Percentiles rank a stretch among this genome's conserved stretches.
These are phyloP conservation scores for Nothophoma quercina DNA, from an alignment of 2,329 filamentous ascomycete genomes.

Conservation along the genomic window DNA sequence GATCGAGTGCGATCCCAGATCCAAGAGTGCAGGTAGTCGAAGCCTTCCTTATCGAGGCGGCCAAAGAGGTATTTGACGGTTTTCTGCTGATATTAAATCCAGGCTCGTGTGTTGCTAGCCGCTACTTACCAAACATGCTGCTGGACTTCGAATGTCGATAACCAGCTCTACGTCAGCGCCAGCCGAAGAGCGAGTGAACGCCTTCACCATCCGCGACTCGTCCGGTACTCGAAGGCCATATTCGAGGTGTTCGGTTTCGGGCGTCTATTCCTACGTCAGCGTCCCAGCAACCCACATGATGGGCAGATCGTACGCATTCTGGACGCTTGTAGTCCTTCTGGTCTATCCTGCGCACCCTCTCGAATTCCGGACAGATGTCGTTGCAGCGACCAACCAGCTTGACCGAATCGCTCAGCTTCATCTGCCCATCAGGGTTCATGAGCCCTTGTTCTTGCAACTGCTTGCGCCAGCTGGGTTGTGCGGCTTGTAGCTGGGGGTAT, in stretches of 20 bases:
- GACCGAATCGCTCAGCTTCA: slow-evolving; percentile 66
- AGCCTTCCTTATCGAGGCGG: slow-evolving; percentile 59
- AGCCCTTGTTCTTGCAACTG: slow-evolving; percentile 45
- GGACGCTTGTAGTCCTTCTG: slow-evolving; percentile 68
- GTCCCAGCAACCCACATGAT: neutral
- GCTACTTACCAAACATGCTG: slow-evolving; percentile 49
- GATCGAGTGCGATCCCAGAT: slow-evolving; percentile 72
- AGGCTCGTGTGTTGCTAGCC: slow-evolving; percentile 19
- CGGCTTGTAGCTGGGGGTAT: slow-evolving; percentile 28
- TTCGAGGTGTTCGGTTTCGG: slow-evolving; percentile 43
- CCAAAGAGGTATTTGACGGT: slow-evolving; percentile 56
- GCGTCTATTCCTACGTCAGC: slow-evolving; percentile 25
- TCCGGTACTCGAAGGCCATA: slow-evolving; percentile 51
- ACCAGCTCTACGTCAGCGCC: slow-evolving; percentile 69
- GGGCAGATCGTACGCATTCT: slow-evolving; percentile 60
- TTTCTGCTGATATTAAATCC: slow-evolving; percentile 35
- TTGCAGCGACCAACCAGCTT: slow-evolving; percentile 68
- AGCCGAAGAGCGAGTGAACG: slow-evolving; percentile 68
- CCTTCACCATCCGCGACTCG: slow-evolving; percentile 68
- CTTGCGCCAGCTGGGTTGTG: slow-evolving; percentile 43
- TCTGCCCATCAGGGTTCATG: slow-evolving; percentile 64
- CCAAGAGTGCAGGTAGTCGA: slow-evolving; percentile 63
- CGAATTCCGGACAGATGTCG: slow-evolving; percentile 71
- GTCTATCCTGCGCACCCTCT: slow-evolving; percentile 67
- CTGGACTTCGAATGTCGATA: slow-evolving; percentile 68